Conservation (phyloP, 2,329 filamentous ascomycete species). For the Emmonsia crescens region DNA sequence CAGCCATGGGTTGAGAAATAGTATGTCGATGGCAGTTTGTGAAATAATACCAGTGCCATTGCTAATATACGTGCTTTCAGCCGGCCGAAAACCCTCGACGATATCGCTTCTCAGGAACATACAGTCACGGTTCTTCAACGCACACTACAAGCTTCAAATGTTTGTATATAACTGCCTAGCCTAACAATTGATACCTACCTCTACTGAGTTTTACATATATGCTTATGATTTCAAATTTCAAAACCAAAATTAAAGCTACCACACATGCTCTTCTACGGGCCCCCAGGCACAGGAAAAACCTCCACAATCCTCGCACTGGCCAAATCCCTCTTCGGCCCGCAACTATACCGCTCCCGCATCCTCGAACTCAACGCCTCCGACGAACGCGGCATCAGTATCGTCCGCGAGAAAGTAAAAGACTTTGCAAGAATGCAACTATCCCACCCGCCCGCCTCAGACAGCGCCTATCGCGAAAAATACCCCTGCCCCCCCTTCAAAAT, state of each 20-base stretch:
- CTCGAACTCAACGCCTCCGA: slow-evolving; percentile 98
- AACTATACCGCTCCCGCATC: slow-evolving; percentile 86
- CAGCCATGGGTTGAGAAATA: slow-evolving; percentile 99
- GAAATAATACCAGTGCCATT: slow-evolving; percentile 6
- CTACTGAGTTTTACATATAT: neutral
- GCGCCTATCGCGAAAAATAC: slow-evolving; percentile 56
- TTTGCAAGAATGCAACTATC: slow-evolving; percentile 93
- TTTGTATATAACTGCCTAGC: slow-evolving; percentile 25
- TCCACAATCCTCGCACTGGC: slow-evolving; percentile 94
- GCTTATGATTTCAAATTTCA: slow-evolving; percentile 10
- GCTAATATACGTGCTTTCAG: slow-evolving; percentile 38
- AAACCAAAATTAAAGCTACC: slow-evolving; percentile 53
- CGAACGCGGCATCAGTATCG: slow-evolving; percentile 93
- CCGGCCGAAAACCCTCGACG: slow-evolving; percentile 82
- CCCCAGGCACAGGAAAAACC: slow-evolving; percentile 94
- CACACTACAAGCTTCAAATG: slow-evolving; percentile 88
- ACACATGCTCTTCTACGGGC: slow-evolving; percentile 99
- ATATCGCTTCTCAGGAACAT: slow-evolving; percentile 96
- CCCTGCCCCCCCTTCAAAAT: slow-evolving; percentile 98
- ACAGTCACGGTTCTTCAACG: slow-evolving; percentile 86
- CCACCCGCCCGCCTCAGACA: slow-evolving; percentile 58
- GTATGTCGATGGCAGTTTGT: slow-evolving; percentile 38
- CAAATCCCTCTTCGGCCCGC: slow-evolving; percentile 93
- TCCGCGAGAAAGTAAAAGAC: slow-evolving; percentile 95
- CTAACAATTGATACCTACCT: neutral